A percentile compares a stretch with the other conserved stretches of the same genome.
Evolutionary conservation across 2,329 filamentous ascomycete species (phyloP).

Genomic region (Neoascochyta sp.): DNA sequence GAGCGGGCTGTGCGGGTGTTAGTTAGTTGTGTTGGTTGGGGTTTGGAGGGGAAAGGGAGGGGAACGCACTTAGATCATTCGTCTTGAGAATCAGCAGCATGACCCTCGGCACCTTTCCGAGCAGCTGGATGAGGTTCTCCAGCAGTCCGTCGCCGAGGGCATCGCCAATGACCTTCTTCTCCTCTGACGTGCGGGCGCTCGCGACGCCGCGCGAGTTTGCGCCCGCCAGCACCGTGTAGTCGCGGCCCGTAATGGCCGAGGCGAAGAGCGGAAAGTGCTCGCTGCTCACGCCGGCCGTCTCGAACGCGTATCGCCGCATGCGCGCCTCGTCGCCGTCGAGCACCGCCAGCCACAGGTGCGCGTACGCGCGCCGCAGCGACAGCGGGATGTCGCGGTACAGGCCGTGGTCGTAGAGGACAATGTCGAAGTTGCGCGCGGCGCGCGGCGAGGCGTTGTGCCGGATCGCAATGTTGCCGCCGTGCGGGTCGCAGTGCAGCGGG

Average conservation of each 20-base stretch:
- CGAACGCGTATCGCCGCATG: conserved; percentile 85
- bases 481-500: conserved; percentile 92
- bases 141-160: conserved; percentile 85
- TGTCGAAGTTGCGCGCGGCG: conserved; percentile 74
- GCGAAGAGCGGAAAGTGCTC: conserved; percentile 94
- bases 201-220: conserved; percentile 46
- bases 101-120: conserved; percentile 84
- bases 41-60: neutral
- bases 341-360: conserved; percentile 95
- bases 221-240: conserved; percentile 70
- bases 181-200: conserved; percentile 61
- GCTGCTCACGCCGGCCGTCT: conserved; percentile 84
- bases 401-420: conserved; percentile 95
- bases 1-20: conserved; percentile 58
- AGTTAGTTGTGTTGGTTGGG: conserved; percentile 2
- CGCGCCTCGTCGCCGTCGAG: conserved; percentile 79
- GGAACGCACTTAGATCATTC: conserved; percentile 75
- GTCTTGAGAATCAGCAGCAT: conserved; percentile 96
- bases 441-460: conserved; percentile 64
- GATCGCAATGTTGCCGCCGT: conserved; percentile 93
- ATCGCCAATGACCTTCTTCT: conserved; percentile 82
- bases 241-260: conserved; percentile 90
- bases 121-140: conserved; percentile 79
- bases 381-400: conserved; percentile 89
- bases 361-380: conserved; percentile 76